Evolutionary conservation across 1,139 yeast genomes (phyloP), one percentile per base, ranked within the genome.

Genomic region (Hemisphaericaspora lyxosophila): DNA sequence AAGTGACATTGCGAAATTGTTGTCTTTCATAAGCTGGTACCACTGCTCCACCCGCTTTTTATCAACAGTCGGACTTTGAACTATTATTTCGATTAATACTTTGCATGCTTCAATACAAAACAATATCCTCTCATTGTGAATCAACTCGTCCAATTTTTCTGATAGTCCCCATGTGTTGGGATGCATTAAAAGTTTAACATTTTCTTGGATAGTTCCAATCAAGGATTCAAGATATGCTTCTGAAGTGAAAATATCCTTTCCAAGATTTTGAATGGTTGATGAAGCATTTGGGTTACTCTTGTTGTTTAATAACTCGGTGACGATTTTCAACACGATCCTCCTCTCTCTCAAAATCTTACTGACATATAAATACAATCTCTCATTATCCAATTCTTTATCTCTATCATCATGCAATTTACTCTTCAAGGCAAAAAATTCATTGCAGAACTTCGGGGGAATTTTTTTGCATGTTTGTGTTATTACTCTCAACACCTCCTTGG

Each of bases 11-110:
- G 73, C 63, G 47, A 70, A 78, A 32, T 64, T 62, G 2, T 73
- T 67, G 4, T 60, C 53, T 12, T 64, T 59, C 71, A 80, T 68
- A 17, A 79, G 59, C 5, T 64, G 51, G 46, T 83, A 81, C 95
- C 95, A 87, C 8, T 62, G 53, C 2, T 55, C 40, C 1, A 78
- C 71, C 1, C 53, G 44, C 42, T 54, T 26, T 43, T 55, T 44
- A 38, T 63, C 40, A 47, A 68, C 49, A 37, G 62, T 51, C 41
- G 70, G 55, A 49, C 65, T 55, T 33, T 59, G 59, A 49, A 67
- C 39, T 43, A 67, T 43, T 44, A 72, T 43, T 51, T 72, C 74
- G 14, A 70, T 59, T 26, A 80, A 53, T 1, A 78, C 62, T 43
- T 76, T 78, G 36, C 74, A 53, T 24, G 69, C 49, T 36, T 71